Evolutionary conservation across 768 basidiomycete genomes (phyloP), one percentile per base, ranked within the genome.

Genomic region (Cystobasidium ongulense): DNA sequence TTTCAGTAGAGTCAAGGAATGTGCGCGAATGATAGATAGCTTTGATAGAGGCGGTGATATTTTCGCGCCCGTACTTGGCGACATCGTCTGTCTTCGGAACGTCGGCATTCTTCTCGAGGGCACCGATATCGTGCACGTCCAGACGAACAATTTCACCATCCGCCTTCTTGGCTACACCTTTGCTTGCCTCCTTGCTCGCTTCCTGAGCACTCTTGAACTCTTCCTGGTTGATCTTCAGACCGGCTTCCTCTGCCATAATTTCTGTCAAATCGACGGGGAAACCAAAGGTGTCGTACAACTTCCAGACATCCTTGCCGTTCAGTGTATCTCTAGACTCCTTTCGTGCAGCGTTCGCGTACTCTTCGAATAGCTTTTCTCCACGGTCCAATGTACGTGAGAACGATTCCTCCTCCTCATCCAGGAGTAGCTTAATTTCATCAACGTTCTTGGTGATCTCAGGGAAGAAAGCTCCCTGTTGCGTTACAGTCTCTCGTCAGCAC

Each of bases 361-460:
- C 87, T 68, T 94, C 91, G 81, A 98, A 99, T 3, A 98, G 85
- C 79, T 88, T 91, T 83, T 99, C 96, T 36, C 96, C 96, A 33
- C 96, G 88, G 81, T 95, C 94, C 36, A 99, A 86, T 8, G 96
- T 98, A n/a, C 92, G 87, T 8, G 94, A 91, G 81, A 99, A 98
- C 0, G 94, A 96, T 76, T 90, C 90, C 80, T 99, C 96, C 81
- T 99, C 96, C 79, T 98, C 96, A 79, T 98, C 89, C 21, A 98
- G 85, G 75, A 99, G 92, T 81, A 96, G 92, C 80, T 92, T 92
- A 79, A 97, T 87, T 76, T 91, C 92, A 10, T 85, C 86, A 35
- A 86, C 84, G 77, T 87, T 89, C 80, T 87, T 91, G 23, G 86
- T 90, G 77, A 98, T 88, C 82, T 98, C 96, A 1, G 96, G 96